These are phyloP conservation scores for Fallopia convolvulus DNA, from an alignment of 148 eudicot genomes.

Conservation along the genomic window DNA sequence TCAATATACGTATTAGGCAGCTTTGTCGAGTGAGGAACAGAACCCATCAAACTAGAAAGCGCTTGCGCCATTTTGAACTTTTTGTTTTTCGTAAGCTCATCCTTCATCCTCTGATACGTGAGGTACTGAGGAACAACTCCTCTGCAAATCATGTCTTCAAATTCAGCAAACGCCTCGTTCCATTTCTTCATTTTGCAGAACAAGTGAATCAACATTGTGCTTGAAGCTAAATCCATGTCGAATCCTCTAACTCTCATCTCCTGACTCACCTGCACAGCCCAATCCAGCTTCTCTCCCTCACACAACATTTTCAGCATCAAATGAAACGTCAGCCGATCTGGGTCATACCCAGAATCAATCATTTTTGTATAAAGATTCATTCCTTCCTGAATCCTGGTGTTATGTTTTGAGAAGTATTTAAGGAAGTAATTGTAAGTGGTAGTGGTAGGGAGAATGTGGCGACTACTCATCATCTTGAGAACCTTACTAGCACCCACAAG, in stretches of 20 bases:
- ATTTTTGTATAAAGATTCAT: constrained; percentile 54
- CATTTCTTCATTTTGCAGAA: constrained; percentile 36
- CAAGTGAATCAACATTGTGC: constrained; percentile 48
- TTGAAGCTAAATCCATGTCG: constrained; percentile 42
- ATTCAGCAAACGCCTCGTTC: constrained; percentile 51
- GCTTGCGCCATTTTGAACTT: constrained; percentile 30
- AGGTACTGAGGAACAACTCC: constrained; percentile 48
- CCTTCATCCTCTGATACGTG: constrained; percentile 37
- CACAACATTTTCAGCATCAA: constrained; percentile 57
- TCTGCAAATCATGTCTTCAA: constrained; percentile 46
- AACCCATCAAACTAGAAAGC: constrained; percentile 33
- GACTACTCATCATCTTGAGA: constrained; percentile 62
- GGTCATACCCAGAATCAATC: constrained; percentile 43
- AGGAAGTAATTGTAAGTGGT: constrained; percentile 65
- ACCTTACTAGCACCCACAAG: constrained; percentile 58
- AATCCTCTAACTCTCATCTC: constrained; percentile 57
- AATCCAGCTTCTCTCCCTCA: constrained; percentile 44
- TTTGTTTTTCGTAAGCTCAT: constrained; percentile 45
- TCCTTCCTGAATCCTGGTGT: constrained; percentile 43
- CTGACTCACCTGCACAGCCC: constrained; percentile 39
- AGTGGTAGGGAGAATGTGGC: constrained; percentile 47
- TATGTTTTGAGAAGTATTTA: constrained; percentile 34
- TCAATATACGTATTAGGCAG: constrained; percentile 30
- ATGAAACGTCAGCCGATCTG: constrained; percentile 51
- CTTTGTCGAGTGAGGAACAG: constrained; percentile 35